Evolutionary conservation across 2,329 filamentous ascomycete species (phyloP).

Genomic region (Penicillium polonicum): DNA sequence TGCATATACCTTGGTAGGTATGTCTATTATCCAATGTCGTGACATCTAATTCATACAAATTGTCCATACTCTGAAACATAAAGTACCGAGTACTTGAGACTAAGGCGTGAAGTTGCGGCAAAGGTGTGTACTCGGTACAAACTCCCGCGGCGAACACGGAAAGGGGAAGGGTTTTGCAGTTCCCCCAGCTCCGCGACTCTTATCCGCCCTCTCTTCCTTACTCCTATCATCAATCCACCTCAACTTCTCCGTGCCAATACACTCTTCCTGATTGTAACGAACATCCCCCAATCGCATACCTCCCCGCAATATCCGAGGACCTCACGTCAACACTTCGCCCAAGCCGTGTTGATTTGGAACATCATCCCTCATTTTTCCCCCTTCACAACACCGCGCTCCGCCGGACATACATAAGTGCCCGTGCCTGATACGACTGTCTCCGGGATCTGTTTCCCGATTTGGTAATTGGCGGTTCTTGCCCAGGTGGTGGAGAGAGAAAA

Average conservation of each 20-base stretch:
- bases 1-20: background rate
- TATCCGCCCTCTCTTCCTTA: slow-evolving; percentile 1
- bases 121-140: background rate
- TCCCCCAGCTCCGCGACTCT: slow-evolving; percentile 4
- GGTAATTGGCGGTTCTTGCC: background rate
- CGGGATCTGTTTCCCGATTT: background rate
- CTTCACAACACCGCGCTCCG: background rate
- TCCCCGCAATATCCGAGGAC: background rate
- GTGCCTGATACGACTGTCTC: background rate
- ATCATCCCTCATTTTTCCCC: background rate
- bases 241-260: background rate
- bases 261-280: background rate
- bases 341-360: background rate
- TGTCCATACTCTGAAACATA: background rate
- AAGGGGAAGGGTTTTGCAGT: slow-evolving; percentile 9
- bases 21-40: background rate
- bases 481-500: background rate
- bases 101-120: background rate
- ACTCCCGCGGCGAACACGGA: background rate
- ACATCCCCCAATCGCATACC: background rate
- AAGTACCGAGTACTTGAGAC: background rate
- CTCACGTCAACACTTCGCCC: background rate
- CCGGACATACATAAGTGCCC: background rate
- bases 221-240: background rate
- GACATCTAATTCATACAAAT: background rate